These are phyloP conservation scores for Cyberlindnera suaveolens DNA, from an alignment of 805 yeast genomes.

Conservation along the genomic window DNA sequence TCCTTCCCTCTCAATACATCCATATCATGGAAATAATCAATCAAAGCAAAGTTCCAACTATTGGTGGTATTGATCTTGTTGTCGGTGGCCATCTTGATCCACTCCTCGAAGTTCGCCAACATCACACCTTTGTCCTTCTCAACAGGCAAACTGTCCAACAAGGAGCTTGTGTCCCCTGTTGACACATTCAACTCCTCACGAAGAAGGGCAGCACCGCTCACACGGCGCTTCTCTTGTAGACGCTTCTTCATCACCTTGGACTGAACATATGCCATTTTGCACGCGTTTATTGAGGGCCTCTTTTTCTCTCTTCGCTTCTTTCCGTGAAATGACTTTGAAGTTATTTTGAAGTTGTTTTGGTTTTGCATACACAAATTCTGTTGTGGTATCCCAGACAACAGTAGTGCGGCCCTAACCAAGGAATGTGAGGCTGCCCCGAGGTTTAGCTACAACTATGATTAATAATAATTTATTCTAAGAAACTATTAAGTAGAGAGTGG, in stretches of 20 bases:
- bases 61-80: conserved; percentile 79
- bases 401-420: not conserved
- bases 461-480: too few relatives aligned
- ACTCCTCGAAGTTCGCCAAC: conserved; percentile 49
- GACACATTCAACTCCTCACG: conserved; percentile 24
- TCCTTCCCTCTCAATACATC: conserved; percentile 70
- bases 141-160: conserved; percentile 20
- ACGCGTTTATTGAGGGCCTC: too few relatives aligned
- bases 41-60: conserved; percentile 86
- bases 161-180: conserved; percentile 10
- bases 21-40: conserved; percentile 86
- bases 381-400: not conserved
- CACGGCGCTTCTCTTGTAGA: conserved; percentile 24
- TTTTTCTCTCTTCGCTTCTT: too few relatives aligned
- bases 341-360: too few relatives aligned
- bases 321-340: too few relatives aligned
- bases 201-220: conserved; percentile 27
- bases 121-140: conserved; percentile 31
- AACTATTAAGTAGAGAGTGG: not conserved
- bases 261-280: conserved; percentile 22
- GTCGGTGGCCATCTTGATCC: conserved; percentile 80
- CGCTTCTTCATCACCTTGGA: conserved; percentile 24
- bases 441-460: too few relatives aligned
- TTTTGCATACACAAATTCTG: too few relatives aligned
- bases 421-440: too few relatives aligned